phyloP scores from a whole-genome alignment of 768 basidiomycete genomes.

The Heimioporus sp. region DNA sequence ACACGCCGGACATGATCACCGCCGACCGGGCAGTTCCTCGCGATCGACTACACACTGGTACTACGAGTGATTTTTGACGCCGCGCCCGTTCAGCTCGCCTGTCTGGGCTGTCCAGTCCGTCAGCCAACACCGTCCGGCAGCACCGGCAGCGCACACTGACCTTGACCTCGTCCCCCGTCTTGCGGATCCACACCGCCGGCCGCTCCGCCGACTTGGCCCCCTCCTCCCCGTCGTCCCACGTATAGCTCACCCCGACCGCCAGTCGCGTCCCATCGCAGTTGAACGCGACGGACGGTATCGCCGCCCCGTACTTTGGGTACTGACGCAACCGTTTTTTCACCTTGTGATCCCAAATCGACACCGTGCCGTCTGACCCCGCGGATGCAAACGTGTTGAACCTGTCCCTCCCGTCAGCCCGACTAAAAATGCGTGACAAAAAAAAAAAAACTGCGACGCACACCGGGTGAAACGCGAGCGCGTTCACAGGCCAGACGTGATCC shows the following conservation, averaged over 20 bases:
- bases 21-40: too few relatives aligned
- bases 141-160: constrained; percentile 32
- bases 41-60: too few relatives aligned
- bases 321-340: constrained; percentile 94
- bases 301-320: constrained; percentile 73
- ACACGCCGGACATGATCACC: too few relatives aligned
- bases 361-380: constrained; percentile 90
- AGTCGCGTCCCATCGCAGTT: constrained; percentile 80
- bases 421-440: too few relatives aligned
- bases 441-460: constrained; percentile 43
- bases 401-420: too few relatives aligned
- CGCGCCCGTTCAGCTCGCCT: constrained; percentile 8
- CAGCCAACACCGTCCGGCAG: not conserved
- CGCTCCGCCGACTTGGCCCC: constrained; percentile 63
- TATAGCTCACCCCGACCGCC: constrained; percentile 84
- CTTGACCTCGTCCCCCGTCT: constrained; percentile 77
- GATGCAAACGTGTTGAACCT: constrained; percentile 95
- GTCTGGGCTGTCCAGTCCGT: constrained; percentile 18
- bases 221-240: constrained; percentile 84
- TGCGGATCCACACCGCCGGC: constrained; percentile 60
- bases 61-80: too few relatives aligned
- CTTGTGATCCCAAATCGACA: constrained; percentile 96
- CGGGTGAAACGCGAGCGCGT: constrained; percentile 93
- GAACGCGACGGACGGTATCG: constrained; percentile 80
- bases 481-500: constrained; percentile 97